Conservation (phyloP, 2,329 filamentous ascomycete genomes). For the Sarocladium oryzae region DNA sequence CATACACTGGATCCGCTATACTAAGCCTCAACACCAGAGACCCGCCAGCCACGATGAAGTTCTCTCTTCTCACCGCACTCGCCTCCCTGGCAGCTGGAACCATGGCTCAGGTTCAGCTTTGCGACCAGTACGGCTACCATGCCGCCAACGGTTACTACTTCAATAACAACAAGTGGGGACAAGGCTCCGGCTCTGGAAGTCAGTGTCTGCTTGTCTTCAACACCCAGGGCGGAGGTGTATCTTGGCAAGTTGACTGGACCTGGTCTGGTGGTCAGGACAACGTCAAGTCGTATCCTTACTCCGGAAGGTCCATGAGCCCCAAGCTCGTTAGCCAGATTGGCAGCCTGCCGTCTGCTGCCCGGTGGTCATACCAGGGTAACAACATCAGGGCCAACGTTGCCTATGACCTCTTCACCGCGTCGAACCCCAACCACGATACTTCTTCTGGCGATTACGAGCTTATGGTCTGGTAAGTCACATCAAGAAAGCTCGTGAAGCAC, state of each 20-base stretch:
- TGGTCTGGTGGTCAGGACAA: conserved; percentile 30
- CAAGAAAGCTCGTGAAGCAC: not conserved
- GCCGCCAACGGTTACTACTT: conserved; percentile 17
- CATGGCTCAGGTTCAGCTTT: conserved; percentile 15
- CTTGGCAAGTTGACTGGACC: conserved; percentile 33
- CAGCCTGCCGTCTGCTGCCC: conserved; percentile 26
- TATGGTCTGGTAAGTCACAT: conserved; percentile 45
- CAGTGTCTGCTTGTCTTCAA: conserved; percentile 35
- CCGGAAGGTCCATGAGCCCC: conserved; percentile 15
- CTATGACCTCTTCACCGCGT: conserved; percentile 52
- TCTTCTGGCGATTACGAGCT: conserved; percentile 47
- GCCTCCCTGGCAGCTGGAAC: conserved; percentile 11
- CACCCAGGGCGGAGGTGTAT: conserved; percentile 23
- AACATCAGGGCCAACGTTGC: conserved; percentile 45
- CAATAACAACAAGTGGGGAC: conserved; percentile 37
- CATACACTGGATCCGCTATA: conserved; percentile 4
- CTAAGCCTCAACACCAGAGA: not conserved
- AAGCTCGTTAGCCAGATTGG: conserved; percentile 24
- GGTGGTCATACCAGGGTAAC: conserved; percentile 25
- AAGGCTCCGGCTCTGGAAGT: conserved; percentile 23
- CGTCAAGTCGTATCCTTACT: conserved; percentile 36
- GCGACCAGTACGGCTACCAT: conserved; percentile 19
- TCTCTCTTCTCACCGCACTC: conserved; percentile 13
- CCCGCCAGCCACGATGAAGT: conserved; percentile 13
- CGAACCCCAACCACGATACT: conserved; percentile 29